A percentile compares a stretch with the other conserved stretches of the same genome.
phyloP scores from a whole-genome alignment of 345 rosid genomes.

The Sisymbrium altissimum region DNA sequence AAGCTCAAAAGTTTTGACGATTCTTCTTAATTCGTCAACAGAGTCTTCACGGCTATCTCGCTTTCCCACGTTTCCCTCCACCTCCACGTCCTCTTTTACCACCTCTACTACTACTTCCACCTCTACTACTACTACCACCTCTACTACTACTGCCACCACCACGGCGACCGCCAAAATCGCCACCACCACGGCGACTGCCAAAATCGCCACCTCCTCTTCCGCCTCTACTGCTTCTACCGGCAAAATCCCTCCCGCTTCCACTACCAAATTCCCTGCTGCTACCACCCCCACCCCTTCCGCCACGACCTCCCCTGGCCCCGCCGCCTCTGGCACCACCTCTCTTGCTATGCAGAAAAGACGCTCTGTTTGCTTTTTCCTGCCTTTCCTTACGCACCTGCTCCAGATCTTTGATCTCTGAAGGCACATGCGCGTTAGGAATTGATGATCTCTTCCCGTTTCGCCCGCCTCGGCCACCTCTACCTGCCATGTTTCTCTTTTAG shows the following conservation, averaged over 20 bases:
- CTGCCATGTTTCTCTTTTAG: constrained; percentile 10
- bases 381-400: constrained; percentile 92
- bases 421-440: constrained; percentile 74
- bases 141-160: constrained; percentile 7
- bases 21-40: neutral
- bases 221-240: constrained; percentile 36
- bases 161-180: neutral
- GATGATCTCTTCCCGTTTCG: constrained; percentile 43
- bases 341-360: constrained; percentile 62
- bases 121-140: neutral
- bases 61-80: constrained; percentile 32
- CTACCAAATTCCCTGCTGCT: constrained; percentile 22
- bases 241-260: constrained; percentile 27
- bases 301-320: constrained; percentile 23
- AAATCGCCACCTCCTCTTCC: constrained; percentile 35
- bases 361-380: constrained; percentile 63
- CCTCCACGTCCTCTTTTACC: constrained; percentile 22
- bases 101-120: constrained; percentile 18
- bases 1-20: constrained; percentile 1
- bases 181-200: constrained; percentile 7
- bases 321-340: constrained; percentile 40
- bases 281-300: constrained; percentile 16
- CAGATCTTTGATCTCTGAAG: constrained; percentile 76
- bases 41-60: constrained; percentile 13
- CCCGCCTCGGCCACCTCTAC: constrained; percentile 32